Base-by-base conservation (phyloP, 1,284 basidiomycete genomes). In the Neolentinus lepideus region DNA sequence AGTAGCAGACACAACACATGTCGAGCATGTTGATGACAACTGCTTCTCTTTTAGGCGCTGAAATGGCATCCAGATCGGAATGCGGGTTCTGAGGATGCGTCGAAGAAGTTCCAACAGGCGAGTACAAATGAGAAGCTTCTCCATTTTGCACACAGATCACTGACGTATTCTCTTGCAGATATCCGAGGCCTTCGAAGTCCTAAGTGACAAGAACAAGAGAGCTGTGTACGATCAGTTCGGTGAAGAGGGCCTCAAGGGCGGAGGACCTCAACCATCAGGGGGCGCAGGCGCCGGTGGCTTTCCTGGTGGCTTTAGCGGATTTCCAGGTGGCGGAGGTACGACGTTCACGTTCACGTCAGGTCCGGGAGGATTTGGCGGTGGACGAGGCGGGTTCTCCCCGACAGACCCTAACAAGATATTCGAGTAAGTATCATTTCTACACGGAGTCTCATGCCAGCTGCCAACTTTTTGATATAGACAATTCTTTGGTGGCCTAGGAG, bases 101-200 rank as follows among this genome's bases (percentile, higher is more conserved):
- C 85, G 9, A 82, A 84, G 66, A 97, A 92, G 73, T 99, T 99
- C 74, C 96, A 99, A 73, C 86, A 97, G 80, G 90, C 90, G 46
- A 57, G 77, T 63, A 1, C 51, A 4, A 29, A 50, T n/a, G 6
- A 26, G 22, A 16, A 50, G 12, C 14, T 9, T 6, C 3, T 29
- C 33, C 47, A 24, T 29, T 22, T 47, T 19, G 24, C 3, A n/a
- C 12, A n/a, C 29, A 48, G 27, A 36, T 43, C 19, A 8, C 54
- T 36, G 24, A 48, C 38, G 33, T 29, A 25, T 26, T 38, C 38
- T 26, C 24, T 38, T 52, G 3, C 58, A 92, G 90, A 82, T 97
- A 57, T 92, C 92, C 24, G 96, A 99, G 76, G 96, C 96, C 0
- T 98, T 96, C 66, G 96, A 99, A 70, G 96, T 98, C 51, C 83